These are phyloP conservation scores for Stagonosporopsis chrysanthemi DNA, from an alignment of 2,329 filamentous ascomycete genomes.

Conservation along the genomic window DNA sequence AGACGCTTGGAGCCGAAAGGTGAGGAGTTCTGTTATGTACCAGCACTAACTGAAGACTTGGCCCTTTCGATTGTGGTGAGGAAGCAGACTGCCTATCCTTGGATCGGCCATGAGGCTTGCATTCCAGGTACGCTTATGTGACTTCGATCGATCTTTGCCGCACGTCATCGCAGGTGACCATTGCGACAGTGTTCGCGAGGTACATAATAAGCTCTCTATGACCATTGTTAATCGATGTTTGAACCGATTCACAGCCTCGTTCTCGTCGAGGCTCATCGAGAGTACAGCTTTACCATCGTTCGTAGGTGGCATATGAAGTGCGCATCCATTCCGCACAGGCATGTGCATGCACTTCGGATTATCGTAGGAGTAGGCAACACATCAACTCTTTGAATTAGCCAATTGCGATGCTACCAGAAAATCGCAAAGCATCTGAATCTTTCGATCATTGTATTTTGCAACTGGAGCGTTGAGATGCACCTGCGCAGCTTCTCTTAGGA, in stretches of 20 bases:
- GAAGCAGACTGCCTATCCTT: neutral
- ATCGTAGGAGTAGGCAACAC: neutral
- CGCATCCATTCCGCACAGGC: neutral
- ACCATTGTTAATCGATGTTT: neutral
- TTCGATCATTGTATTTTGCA: neutral
- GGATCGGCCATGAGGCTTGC: neutral
- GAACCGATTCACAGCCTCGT: neutral
- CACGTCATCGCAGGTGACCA: neutral
- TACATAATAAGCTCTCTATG: neutral
- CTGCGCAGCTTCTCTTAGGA: neutral
- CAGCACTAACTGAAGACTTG: no score
- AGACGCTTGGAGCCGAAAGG: no score
- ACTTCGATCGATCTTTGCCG: neutral
- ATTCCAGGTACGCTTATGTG: neutral
- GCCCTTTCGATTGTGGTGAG: no score
- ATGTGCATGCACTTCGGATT: neutral
- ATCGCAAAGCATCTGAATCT: neutral
- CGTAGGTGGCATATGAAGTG: neutral
- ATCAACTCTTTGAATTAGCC: neutral
- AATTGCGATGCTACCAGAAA: neutral
- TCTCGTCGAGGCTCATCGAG: neutral
- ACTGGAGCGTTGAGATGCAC: neutral
- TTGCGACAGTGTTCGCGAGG: neutral
- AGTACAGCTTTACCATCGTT: neutral
- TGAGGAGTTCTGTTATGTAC: no score